A percentile compares a stretch with the other conserved stretches of the same genome.
Evolutionary conservation across 1,284 basidiomycete genomes (phyloP).

Genomic region (Moniliella sp.): DNA sequence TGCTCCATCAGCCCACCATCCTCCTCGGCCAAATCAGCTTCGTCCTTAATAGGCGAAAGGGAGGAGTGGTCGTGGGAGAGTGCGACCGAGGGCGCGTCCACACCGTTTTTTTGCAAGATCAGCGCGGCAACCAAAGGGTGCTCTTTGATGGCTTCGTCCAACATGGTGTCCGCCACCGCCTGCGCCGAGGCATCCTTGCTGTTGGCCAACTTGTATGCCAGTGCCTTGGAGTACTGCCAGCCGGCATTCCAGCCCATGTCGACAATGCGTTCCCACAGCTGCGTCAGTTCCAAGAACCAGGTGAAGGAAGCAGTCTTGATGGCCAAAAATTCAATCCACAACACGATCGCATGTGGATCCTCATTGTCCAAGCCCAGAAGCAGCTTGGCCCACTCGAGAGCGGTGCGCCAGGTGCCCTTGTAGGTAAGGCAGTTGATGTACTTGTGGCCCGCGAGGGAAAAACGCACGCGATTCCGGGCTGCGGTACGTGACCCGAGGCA

Average conservation of each 20-base stretch:
- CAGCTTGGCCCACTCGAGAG: conserved; percentile 29
- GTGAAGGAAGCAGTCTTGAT: conserved; percentile 19
- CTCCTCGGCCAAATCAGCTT: no score
- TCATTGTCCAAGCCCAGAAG: neutral
- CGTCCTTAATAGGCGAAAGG: no score
- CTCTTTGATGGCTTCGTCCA: no score
- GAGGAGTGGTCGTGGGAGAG: no score
- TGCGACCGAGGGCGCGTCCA: no score
- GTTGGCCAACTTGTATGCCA: no score
- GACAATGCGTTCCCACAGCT: conserved; percentile 8
- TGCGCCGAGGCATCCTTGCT: no score
- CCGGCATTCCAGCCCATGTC: conserved; percentile 1
- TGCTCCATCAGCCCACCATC: no score
- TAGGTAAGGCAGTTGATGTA: conserved; percentile 23
- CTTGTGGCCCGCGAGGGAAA: conserved; percentile 25
- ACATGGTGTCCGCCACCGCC: no score
- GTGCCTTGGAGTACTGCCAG: conserved; percentile 3
- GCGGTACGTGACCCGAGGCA: conserved; percentile 18
- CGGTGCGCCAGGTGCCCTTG: conserved; percentile 28
- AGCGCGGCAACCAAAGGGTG: no score
- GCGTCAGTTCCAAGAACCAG: conserved; percentile 19
- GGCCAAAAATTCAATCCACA: conserved; percentile 31
- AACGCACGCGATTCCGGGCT: conserved; percentile 25
- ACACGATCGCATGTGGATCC: conserved; percentile 26
- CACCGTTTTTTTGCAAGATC: no score